Evolutionary conservation across 108 stramenopile species (phyloP), one percentile per base, ranked within the genome.

Genomic region (Chaetoceros tenuissimus): DNA sequence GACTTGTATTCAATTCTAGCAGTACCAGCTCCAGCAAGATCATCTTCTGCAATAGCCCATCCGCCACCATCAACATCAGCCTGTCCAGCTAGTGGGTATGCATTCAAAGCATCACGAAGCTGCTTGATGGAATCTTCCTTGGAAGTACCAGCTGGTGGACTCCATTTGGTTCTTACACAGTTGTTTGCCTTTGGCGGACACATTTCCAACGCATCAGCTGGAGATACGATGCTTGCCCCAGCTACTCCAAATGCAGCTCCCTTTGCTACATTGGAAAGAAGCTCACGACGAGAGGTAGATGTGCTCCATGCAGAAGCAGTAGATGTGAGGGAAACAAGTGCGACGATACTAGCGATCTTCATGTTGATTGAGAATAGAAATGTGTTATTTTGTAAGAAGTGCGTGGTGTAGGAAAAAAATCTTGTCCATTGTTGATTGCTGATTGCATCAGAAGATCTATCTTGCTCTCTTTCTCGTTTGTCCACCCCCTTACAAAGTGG

Each of bases 101-200:
- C 46, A 31, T 71, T 66, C 25, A 89, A 24, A 0, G 68, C 74
- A 44, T 57, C 68, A 43, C 70, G 63, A 40, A 89, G 62, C 29
- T 74, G 58, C 2, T 60, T 51, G 24, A 55, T 57, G 49, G 77
- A 74, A 30, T 71, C 81, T 34, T 66, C 60, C 58, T 78, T 64
- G 28, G 59, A 73, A 3, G 65, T 59, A 52, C 73, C 75, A 2
- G 71, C n/a, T 13, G 89, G 89, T 31, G 85, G 83, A 29, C 74
- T 76, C 85, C 89, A 90, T 3, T 70, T 68, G 28, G 83, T 80
- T n/a, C 73, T 67, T n/a, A 90, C 56, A 46, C 89, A 90, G 48
- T 90, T 86, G 28, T 84, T 79, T 3, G 78, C 69, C 55, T 66
- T 64, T 21, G 60, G 64, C 1, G 81, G 79, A 51, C 85, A 90